phyloP scores from a whole-genome alignment of 108 stramenopile species.

The Nannochloropsis gaditana region DNA sequence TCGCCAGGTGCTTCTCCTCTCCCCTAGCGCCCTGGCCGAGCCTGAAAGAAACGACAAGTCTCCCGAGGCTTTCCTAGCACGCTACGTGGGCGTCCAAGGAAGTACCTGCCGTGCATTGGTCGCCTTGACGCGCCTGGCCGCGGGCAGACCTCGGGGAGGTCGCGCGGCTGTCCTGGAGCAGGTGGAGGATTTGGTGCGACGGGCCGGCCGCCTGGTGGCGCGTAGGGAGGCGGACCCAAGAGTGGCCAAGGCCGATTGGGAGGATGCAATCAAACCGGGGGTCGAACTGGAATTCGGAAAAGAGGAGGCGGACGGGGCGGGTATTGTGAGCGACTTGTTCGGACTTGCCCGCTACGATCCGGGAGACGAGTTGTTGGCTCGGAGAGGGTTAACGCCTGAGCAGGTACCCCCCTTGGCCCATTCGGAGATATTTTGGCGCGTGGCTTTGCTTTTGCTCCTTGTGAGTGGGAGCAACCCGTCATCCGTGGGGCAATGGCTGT shows the following conservation, averaged over 20 bases:
- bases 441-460: not conserved
- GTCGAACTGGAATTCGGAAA: not conserved
- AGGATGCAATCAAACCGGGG: not conserved
- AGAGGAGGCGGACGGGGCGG: not conserved
- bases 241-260: not conserved
- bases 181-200: not conserved
- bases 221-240: not conserved
- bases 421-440: not conserved
- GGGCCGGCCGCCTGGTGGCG: not conserved
- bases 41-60: not conserved
- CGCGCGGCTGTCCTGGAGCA: not conserved
- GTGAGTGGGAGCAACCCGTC: conserved; percentile 8
- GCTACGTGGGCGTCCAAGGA: not conserved
- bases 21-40: not conserved
- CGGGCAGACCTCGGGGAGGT: not conserved
- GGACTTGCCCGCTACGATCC: not conserved
- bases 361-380: not conserved
- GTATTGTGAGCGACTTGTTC: not conserved
- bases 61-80: not conserved
- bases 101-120: not conserved
- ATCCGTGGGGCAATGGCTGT: conserved; percentile 8
- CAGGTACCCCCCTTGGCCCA: not conserved
- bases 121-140: not conserved
- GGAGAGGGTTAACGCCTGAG: not conserved
- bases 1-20: not conserved